These are phyloP conservation scores for Cercophora scortea DNA, from an alignment of 495 filamentous ascomycete genomes.

Conservation along the genomic window DNA sequence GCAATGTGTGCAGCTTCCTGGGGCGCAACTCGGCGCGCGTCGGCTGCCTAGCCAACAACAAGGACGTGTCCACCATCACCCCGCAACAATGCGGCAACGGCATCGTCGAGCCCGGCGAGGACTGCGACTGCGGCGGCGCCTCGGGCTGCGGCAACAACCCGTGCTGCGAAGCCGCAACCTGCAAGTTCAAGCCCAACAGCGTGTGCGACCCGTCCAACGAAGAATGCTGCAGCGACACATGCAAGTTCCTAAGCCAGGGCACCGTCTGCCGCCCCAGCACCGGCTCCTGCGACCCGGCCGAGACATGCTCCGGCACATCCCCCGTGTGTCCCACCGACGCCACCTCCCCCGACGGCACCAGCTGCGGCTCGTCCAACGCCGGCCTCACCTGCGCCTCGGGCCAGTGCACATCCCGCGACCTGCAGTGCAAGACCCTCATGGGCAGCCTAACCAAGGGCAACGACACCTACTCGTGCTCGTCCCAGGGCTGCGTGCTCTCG, in stretches of 20 bases:
- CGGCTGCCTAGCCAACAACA: conserved; percentile 72
- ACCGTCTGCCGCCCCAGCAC: conserved; percentile 74
- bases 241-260: conserved; percentile 58
- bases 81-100: conserved; percentile 90
- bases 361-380: conserved; percentile 49
- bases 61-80: conserved; percentile 74
- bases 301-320: conserved; percentile 68
- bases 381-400: conserved; percentile 80
- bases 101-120: conserved; percentile 88
- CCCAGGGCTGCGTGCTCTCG: conserved; percentile 61
- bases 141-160: conserved; percentile 60
- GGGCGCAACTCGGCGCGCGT: conserved; percentile 70
- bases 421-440: conserved; percentile 83
- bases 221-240: conserved; percentile 70
- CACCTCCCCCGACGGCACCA: conserved; percentile 58
- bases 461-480: conserved; percentile 75
- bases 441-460: conserved; percentile 68
- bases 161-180: conserved; percentile 84
- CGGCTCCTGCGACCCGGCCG: conserved; percentile 74
- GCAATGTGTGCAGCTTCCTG: conserved; percentile 92
- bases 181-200: conserved; percentile 69
- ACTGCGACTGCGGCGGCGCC: conserved; percentile 88
- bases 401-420: conserved; percentile 87
- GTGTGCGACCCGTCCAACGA: conserved; percentile 89
- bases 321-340: conserved; percentile 68